These are phyloP conservation scores for Piper longum DNA, from an alignment of 164 flowering plant genomes.

Conservation along the genomic window DNA sequence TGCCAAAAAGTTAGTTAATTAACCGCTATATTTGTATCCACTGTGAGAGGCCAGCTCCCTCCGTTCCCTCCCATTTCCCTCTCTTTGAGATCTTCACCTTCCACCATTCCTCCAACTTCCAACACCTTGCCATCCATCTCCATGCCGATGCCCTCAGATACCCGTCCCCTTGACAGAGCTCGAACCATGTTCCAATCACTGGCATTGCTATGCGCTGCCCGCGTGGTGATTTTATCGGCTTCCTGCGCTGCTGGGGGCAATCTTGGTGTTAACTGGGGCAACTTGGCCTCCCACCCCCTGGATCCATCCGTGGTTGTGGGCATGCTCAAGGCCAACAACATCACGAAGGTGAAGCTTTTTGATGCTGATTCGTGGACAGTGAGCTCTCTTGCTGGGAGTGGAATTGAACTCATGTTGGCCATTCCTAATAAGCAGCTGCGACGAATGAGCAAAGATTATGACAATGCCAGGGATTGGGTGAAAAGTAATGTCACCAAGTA, in stretches of 20 bases:
- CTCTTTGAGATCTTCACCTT: background rate
- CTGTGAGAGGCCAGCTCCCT: background rate
- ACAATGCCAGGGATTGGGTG: conserved; percentile 62
- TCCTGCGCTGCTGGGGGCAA: conserved; percentile 3
- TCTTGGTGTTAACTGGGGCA: conserved; percentile 88
- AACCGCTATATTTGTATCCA: too few species aligned
- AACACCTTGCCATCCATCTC: background rate
- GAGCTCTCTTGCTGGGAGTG: conserved; percentile 43
- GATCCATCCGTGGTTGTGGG: conserved; percentile 38
- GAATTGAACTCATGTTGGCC: conserved; percentile 74
- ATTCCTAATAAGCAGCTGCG: conserved; percentile 59
- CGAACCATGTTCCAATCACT: background rate
- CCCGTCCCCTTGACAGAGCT: background rate
- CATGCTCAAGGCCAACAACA: conserved; percentile 64
- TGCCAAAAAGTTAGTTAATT: too few species aligned
- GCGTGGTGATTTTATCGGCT: background rate
- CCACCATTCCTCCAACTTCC: background rate
- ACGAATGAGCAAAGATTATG: conserved; percentile 14
- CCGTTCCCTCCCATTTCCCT: background rate
- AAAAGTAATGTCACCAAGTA: conserved; percentile 41
- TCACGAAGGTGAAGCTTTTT: conserved; percentile 71
- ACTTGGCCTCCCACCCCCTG: conserved; percentile 37
- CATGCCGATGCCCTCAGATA: background rate
- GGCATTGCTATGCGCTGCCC: background rate
- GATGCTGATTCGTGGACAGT: conserved; percentile 55